Conservation (phyloP, 352 stramenopile genomes). For the Pythium chondricola region DNA sequence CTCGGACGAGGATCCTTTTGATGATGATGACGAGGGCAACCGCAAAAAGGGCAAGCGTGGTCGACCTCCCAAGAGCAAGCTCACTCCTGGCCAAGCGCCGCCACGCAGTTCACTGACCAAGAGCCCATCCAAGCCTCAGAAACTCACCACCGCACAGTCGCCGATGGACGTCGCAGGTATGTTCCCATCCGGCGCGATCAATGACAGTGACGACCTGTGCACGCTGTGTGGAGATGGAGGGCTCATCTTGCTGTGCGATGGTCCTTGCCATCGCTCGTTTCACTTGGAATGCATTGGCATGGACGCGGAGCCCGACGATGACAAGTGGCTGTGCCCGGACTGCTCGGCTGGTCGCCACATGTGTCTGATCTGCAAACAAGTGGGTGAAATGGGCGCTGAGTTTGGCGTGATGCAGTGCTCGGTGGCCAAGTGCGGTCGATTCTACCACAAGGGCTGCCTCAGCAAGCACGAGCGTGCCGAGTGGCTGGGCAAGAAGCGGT, state of each 20-base stretch:
- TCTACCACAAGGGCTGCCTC: constrained; percentile 90
- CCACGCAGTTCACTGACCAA: no score
- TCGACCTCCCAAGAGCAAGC: constrained; percentile 13
- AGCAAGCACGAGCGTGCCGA: constrained; percentile 66
- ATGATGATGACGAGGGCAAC: constrained; percentile 9
- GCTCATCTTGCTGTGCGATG: constrained; percentile 89
- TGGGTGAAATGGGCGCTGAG: constrained; percentile 85
- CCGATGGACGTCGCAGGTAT: constrained; percentile 12
- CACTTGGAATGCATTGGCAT: constrained; percentile 90
- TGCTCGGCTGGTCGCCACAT: constrained; percentile 86
- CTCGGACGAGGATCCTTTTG: constrained; percentile 28
- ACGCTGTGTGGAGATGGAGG: constrained; percentile 89
- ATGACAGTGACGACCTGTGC: constrained; percentile 89
- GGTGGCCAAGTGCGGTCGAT: constrained; percentile 89
- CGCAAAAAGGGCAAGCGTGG: constrained; percentile 32
- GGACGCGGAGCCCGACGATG: constrained; percentile 72
- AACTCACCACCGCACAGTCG: neutral
- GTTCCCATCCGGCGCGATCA: constrained; percentile 57
- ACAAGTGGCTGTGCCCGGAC: constrained; percentile 89
- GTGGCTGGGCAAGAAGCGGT: constrained; percentile 85
- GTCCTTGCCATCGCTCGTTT: constrained; percentile 90
- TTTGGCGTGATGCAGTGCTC: constrained; percentile 89
- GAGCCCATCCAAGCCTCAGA: neutral
- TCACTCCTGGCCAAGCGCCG: no score
- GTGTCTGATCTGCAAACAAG: constrained; percentile 89